Evolutionary conservation across 2,329 filamentous ascomycete species (phyloP).

Genomic region (Aspergillus sp.): DNA sequence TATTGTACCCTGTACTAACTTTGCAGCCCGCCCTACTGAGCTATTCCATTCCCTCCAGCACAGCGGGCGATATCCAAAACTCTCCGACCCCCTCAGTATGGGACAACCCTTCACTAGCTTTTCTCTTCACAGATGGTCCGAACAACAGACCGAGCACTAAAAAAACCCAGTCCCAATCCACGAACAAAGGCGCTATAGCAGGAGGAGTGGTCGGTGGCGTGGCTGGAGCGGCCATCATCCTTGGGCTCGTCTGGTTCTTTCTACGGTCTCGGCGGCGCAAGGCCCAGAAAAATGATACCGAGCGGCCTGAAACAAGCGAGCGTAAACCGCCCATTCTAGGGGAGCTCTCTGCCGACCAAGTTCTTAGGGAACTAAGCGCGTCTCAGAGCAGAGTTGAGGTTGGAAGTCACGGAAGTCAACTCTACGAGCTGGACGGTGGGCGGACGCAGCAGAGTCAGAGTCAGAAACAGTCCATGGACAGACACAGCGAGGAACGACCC

Average conservation of each 20-base stretch:
- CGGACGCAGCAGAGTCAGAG: background rate
- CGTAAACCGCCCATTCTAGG: background rate
- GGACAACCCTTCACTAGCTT: background rate
- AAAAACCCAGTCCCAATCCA: background rate
- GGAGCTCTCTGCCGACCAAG: background rate
- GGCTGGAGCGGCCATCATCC: conserved; percentile 9
- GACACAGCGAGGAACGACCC: too few relatives aligned
- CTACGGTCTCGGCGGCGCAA: background rate
- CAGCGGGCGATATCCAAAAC: conserved; percentile 7
- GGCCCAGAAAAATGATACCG: background rate
- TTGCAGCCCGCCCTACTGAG: conserved; percentile 5
- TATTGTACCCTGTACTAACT: background rate
- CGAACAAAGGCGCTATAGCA: conserved; percentile 9
- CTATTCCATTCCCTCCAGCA: conserved; percentile 10
- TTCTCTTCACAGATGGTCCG: background rate
- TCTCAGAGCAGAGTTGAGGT: background rate
- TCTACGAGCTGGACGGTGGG: background rate
- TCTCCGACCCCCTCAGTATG: conserved; percentile 9
- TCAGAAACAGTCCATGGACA: background rate
- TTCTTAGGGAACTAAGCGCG: background rate
- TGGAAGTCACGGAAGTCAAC: background rate
- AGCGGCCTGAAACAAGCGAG: background rate
- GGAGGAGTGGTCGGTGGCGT: conserved; percentile 17
- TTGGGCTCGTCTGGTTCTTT: background rate
- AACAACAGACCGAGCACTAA: too few relatives aligned